phyloP scores from a whole-genome alignment of 2,329 filamentous ascomycete species.

The Fusarium palustre region DNA sequence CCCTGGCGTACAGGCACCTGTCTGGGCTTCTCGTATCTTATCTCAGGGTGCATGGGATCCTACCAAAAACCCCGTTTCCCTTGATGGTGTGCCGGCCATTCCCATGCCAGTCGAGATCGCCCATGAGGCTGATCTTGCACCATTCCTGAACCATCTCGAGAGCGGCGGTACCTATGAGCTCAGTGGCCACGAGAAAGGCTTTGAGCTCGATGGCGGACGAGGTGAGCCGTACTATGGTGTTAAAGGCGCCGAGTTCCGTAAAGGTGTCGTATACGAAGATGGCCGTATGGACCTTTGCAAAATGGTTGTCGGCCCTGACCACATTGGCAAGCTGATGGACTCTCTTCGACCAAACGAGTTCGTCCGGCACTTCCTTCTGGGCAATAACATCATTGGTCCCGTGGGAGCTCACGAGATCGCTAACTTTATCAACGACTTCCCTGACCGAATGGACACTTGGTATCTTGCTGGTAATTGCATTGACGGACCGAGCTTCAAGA shows the following conservation, averaged over 20 bases:
- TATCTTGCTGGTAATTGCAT: constrained; percentile 68
- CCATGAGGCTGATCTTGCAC: constrained; percentile 48
- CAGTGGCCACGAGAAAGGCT: constrained; percentile 41
- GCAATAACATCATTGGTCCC: constrained; percentile 66
- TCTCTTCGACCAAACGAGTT: constrained; percentile 60
- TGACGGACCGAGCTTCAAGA: constrained; percentile 55
- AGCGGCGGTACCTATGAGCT: constrained; percentile 49
- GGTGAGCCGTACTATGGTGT: constrained; percentile 54
- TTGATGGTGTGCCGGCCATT: constrained; percentile 48
- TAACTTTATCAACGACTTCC: constrained; percentile 58
- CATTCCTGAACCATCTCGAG: constrained; percentile 51
- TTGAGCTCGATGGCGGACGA: constrained; percentile 51
- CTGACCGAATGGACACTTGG: constrained; percentile 65
- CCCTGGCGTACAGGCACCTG: constrained; percentile 50
- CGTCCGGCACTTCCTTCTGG: constrained; percentile 64
- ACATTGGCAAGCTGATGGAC: constrained; percentile 63
- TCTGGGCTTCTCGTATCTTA: constrained; percentile 51
- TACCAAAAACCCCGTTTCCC: constrained; percentile 48
- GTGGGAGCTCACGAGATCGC: constrained; percentile 60
- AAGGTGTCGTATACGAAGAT: constrained; percentile 62
- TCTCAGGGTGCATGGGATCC: constrained; percentile 53
- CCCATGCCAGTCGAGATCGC: constrained; percentile 53
- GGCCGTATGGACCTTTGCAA: constrained; percentile 67
- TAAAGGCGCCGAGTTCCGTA: constrained; percentile 52
- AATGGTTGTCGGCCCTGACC: constrained; percentile 64